phyloP scores from a whole-genome alignment of 257 asterid genomes.

The Plantago ovata region DNA sequence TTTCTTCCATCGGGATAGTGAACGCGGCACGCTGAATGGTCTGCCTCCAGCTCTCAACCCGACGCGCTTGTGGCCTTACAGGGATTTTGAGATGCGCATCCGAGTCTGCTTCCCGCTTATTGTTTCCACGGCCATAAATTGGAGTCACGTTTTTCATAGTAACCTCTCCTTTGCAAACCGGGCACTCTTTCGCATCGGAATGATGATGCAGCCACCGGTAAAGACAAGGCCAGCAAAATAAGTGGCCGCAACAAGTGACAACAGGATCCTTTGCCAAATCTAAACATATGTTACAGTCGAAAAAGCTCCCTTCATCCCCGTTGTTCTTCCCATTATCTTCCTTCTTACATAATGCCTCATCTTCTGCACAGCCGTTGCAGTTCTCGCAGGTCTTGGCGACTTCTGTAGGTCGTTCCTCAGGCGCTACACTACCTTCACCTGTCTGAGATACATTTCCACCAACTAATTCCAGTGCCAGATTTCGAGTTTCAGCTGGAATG shows the following conservation, averaged over 20 bases:
- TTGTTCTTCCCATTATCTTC: constrained; percentile 53
- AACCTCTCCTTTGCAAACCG: constrained; percentile 97
- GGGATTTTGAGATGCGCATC: constrained; percentile 59
- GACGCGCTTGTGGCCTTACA: constrained; percentile 58
- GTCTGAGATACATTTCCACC: constrained; percentile 48
- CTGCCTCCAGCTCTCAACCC: constrained; percentile 85
- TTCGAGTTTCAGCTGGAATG: constrained; percentile 57
- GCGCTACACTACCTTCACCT: constrained; percentile 74
- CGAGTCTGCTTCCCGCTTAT: constrained; percentile 32
- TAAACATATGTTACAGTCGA: constrained; percentile 92
- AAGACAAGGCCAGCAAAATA: constrained; percentile 97
- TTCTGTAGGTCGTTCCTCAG: constrained; percentile 44
- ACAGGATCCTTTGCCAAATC: constrained; percentile 92
- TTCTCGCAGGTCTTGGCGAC: constrained; percentile 47
- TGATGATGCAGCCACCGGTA: constrained; percentile 86
- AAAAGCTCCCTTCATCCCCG: constrained; percentile 65
- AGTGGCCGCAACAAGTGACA: constrained; percentile 95
- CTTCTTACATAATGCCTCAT: constrained; percentile 48
- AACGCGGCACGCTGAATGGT: constrained; percentile 63
- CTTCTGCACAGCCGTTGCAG: constrained; percentile 37
- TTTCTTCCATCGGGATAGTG: constrained; percentile 79
- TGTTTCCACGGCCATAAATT: constrained; percentile 73
- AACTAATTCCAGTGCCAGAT: constrained; percentile 58
- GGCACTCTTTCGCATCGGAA: constrained; percentile 90
- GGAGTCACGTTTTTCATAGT: constrained; percentile 69